Conservation (phyloP, 148 eudicot species). For the Beta vulgaris region DNA sequence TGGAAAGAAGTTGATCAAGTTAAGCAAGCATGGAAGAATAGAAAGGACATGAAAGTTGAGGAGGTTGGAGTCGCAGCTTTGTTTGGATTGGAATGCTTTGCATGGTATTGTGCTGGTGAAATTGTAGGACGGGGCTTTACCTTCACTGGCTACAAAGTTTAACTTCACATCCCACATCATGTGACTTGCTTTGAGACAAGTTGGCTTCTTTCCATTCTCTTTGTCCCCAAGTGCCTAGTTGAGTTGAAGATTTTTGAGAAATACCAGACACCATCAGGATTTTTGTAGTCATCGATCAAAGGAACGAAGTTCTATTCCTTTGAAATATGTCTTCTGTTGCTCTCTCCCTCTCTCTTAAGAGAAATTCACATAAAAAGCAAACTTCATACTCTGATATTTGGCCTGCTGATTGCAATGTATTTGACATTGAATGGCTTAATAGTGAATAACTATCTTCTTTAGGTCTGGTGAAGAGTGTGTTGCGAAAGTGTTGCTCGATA, state of each 20-base stretch:
- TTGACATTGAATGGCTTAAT: conserved; percentile 28
- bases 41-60: conserved; percentile 50
- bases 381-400: conserved; percentile 24
- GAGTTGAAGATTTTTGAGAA: conserved; percentile 31
- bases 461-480: conserved; percentile 7
- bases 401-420: conserved; percentile 32
- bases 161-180: conserved; percentile 14
- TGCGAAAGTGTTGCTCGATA: neutral
- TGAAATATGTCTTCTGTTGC: conserved; percentile 7
- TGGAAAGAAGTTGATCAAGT: conserved; percentile 56
- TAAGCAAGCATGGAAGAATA: conserved; percentile 55
- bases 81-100: conserved; percentile 66
- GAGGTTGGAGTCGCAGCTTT: conserved; percentile 55
- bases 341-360: conserved; percentile 17
- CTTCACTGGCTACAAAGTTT: conserved; percentile 57
- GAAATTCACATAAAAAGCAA: conserved; percentile 24
- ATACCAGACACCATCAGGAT: conserved; percentile 25
- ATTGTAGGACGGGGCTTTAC: conserved; percentile 64
- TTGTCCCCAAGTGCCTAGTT: conserved; percentile 22
- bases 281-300: conserved; percentile 23
- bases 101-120: conserved; percentile 74
- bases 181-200: conserved; percentile 21
- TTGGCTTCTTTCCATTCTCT: conserved; percentile 22
- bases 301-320: conserved; percentile 24
- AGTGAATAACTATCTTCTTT: conserved; percentile 26